These are phyloP conservation scores for Trichophyton simii DNA, from an alignment of 2,329 filamentous ascomycete species.

Conservation along the genomic window DNA sequence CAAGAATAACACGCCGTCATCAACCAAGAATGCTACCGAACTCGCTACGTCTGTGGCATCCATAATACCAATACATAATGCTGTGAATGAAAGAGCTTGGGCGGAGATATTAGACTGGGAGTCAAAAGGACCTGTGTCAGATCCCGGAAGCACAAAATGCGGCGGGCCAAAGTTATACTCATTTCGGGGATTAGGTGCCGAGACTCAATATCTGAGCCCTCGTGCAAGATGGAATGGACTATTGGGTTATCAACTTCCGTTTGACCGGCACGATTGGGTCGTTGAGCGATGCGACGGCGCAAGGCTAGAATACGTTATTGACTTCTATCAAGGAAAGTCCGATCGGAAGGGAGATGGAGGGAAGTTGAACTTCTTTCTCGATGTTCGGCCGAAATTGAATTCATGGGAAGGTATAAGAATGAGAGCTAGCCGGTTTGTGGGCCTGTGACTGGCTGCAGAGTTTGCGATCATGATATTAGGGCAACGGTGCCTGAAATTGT, in stretches of 20 bases:
- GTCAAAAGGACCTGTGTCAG: constrained; percentile 45
- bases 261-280: constrained; percentile 95
- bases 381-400: constrained; percentile 54
- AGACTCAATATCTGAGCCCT: constrained; percentile 54
- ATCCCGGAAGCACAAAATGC: constrained; percentile 50
- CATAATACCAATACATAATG: constrained; percentile 95
- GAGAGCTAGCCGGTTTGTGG: constrained; percentile 38
- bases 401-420: constrained; percentile 49
- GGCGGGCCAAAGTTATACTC: constrained; percentile 70
- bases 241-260: constrained; percentile 80
- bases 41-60: constrained; percentile 66
- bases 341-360: constrained; percentile 19
- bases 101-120: constrained; percentile 86
- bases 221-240: constrained; percentile 70
- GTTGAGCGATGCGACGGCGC: constrained; percentile 70
- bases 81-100: constrained; percentile 96
- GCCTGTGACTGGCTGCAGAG: constrained; percentile 23
- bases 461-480: neutral
- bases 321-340: constrained; percentile 76
- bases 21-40: constrained; percentile 28
- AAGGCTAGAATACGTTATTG: constrained; percentile 87
- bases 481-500: neutral
- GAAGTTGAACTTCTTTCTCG: constrained; percentile 50
- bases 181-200: constrained; percentile 56
- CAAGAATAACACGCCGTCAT: constrained; percentile 65